These are phyloP conservation scores for Pythium inflatum DNA, from an alignment of 352 stramenopile genomes.

Conservation along the genomic window DNA sequence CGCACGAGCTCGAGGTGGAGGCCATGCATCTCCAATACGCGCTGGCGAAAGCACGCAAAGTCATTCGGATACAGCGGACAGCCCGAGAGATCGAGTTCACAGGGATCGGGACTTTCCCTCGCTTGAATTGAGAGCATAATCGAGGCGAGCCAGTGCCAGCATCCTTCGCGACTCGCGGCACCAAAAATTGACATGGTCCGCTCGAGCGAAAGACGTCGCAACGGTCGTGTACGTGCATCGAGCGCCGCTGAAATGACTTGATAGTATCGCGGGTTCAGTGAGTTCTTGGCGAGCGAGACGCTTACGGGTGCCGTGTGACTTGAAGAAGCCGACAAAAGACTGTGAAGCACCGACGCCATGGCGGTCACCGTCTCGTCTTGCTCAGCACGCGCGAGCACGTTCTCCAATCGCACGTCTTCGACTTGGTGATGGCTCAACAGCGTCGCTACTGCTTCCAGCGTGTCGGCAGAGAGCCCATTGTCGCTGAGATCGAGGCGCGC, in stretches of 20 bases:
- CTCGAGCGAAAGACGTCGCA: conserved; percentile 15
- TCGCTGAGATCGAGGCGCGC: conserved; percentile 22
- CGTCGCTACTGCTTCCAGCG: neutral
- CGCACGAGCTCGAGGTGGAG: neutral
- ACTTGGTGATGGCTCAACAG: conserved; percentile 6
- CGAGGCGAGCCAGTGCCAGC: conserved; percentile 4
- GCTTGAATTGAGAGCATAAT: neutral
- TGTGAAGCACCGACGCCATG: neutral
- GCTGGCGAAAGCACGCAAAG: neutral
- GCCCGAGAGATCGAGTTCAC: conserved; percentile 3
- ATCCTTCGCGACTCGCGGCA: neutral
- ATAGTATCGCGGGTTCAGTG: conserved; percentile 8
- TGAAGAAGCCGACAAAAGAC: neutral
- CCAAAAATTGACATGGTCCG: conserved; percentile 6
- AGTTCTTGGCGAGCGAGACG: conserved; percentile 22
- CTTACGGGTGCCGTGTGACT: conserved; percentile 1
- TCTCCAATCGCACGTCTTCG: conserved; percentile 13
- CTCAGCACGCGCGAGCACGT: conserved; percentile 4
- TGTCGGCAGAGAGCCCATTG: conserved; percentile 8
- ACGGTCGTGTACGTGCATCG: neutral
- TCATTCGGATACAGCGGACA: conserved; percentile 10
- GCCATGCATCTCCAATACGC: neutral
- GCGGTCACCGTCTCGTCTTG: neutral
- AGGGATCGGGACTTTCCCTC: neutral
- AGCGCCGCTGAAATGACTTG: conserved; percentile 6